Evolutionary conservation across 345 rosid species (phyloP).

Genomic region (Ceriops zippeliana): DNA sequence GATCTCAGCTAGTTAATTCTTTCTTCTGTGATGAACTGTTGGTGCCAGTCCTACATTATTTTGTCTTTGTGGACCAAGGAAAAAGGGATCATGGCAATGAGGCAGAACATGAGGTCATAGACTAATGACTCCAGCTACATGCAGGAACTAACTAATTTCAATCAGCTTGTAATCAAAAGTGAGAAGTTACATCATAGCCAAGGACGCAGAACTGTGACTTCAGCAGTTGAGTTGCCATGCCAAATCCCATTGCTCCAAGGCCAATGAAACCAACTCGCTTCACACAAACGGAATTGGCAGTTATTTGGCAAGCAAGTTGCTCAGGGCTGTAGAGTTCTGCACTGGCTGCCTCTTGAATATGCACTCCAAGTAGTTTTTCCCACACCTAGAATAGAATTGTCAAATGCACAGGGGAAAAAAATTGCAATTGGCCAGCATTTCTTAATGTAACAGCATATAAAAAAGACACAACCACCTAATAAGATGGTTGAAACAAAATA

Average conservation of each 20-base stretch:
- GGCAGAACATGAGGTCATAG: too few species aligned
- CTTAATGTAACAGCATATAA: neutral
- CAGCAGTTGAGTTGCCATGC: constrained; percentile 85
- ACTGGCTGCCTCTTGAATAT: constrained; percentile 57
- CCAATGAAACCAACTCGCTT: constrained; percentile 81
- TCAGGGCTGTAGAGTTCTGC: constrained; percentile 68
- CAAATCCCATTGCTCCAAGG: constrained; percentile 99
- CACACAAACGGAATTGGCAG: constrained; percentile 49
- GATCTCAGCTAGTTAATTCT: neutral
- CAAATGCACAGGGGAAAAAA: neutral
- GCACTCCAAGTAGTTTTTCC: constrained; percentile 62
- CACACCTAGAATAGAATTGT: constrained; percentile 46
- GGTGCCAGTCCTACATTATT: constrained; percentile 4
- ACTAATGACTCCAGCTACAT: neutral
- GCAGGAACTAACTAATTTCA: constrained; percentile 1
- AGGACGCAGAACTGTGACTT: constrained; percentile 58
- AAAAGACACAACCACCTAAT: neutral
- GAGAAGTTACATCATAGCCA: constrained; percentile 80
- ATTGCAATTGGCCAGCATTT: neutral
- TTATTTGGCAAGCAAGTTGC: constrained; percentile 55
- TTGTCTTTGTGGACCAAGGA: neutral
- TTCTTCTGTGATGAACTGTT: constrained; percentile 4
- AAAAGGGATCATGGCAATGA: neutral
- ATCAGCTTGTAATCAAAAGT: constrained; percentile 5
- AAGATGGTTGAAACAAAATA: neutral